phyloP scores from a whole-genome alignment of 192 early-diverging fungal species.

The Mortierella alpina region DNA sequence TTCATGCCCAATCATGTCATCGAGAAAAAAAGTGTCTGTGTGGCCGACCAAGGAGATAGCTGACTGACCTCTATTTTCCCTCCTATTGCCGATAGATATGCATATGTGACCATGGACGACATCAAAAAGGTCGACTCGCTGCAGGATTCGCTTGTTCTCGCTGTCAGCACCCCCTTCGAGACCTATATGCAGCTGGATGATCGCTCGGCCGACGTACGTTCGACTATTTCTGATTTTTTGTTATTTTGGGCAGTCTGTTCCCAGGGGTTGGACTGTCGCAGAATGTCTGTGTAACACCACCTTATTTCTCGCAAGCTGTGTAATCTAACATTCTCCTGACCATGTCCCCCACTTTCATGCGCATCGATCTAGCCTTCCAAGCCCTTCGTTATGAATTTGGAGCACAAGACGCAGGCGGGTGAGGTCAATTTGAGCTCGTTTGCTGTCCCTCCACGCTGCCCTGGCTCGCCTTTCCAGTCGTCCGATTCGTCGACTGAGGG shows the following conservation, averaged over 20 bases:
- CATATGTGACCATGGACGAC: slow-evolving; percentile 44
- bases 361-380: slow-evolving; percentile 18
- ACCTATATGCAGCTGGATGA: slow-evolving; percentile 45
- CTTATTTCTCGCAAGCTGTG: too few species aligned
- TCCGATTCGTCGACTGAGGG: slow-evolving; percentile 38
- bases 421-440: slow-evolving; percentile 42
- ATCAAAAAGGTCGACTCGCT: slow-evolving; percentile 47
- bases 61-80: not conserved
- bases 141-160: slow-evolving; percentile 44
- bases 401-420: slow-evolving; percentile 44
- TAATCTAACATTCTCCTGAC: not conserved
- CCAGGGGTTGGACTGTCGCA: not conserved
- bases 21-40: not conserved
- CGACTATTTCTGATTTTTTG: not conserved
- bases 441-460: slow-evolving; percentile 40
- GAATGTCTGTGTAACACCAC: not conserved
- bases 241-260: not conserved
- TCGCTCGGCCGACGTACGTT: slow-evolving; percentile 30
- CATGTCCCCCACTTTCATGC: not conserved
- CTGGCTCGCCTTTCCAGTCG: slow-evolving; percentile 23
- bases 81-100: slow-evolving; percentile 14
- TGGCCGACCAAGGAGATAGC: not conserved
- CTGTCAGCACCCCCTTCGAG: slow-evolving; percentile 45
- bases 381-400: slow-evolving; percentile 51
- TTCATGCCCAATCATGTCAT: too few species aligned